A percentile compares a stretch with the other conserved stretches of the same genome.
Evolutionary conservation across 139 green algal species (phyloP).

Genomic region (Asterochloris erici): DNA sequence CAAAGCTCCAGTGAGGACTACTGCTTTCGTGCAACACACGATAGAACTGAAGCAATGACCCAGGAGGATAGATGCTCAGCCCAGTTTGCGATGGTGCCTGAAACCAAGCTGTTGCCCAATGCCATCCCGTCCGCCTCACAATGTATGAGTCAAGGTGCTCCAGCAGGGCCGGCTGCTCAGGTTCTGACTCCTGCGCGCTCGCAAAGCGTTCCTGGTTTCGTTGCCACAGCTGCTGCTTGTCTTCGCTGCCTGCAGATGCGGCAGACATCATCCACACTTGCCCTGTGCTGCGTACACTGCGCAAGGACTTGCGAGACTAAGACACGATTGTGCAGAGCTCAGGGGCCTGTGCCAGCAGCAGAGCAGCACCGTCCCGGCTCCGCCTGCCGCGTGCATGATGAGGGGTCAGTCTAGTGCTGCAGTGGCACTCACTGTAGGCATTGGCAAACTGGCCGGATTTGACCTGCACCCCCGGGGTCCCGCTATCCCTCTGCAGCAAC

Average conservation of each 20-base stretch:
- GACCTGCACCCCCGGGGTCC: neutral
- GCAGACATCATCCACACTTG: neutral
- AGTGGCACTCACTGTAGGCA: constrained; percentile 1
- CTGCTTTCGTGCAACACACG: too few species aligned
- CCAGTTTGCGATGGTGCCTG: too few species aligned
- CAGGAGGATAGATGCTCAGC: too few species aligned
- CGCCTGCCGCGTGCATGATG: neutral
- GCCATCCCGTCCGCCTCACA: constrained; percentile 26
- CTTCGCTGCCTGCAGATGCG: neutral
- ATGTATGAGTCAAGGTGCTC: constrained; percentile 66
- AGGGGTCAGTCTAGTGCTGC: constrained; percentile 7
- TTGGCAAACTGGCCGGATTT: neutral
- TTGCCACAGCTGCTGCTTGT: constrained; percentile 20
- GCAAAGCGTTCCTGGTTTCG: constrained; percentile 20
- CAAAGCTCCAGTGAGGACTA: too few species aligned
- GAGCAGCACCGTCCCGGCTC: neutral
- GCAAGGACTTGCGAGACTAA: neutral
- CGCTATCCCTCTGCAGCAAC: constrained; percentile 35
- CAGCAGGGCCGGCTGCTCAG: constrained; percentile 9
- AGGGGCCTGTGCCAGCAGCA: neutral
- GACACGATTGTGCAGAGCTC: neutral
- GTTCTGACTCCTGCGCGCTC: neutral
- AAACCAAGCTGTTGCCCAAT: too few species aligned
- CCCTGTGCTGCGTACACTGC: neutral
- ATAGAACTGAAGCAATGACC: too few species aligned